A percentile compares a stretch with the other conserved stretches of the same genome.
Evolutionary conservation across 2,329 filamentous ascomycete genomes (phyloP).

Genomic region (Talaromyces sp.): DNA sequence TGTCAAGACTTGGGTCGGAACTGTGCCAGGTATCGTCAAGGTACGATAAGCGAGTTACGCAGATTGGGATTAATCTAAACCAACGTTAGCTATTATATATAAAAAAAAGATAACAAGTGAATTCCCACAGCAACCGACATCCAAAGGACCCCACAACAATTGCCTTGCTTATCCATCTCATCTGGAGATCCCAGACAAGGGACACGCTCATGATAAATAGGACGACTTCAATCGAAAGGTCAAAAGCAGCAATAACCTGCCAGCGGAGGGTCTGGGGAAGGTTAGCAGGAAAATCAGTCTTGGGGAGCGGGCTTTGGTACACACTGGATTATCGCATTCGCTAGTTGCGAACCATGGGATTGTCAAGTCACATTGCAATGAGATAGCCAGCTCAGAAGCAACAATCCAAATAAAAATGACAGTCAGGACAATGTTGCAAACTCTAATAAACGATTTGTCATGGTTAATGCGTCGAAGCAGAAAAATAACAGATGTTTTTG

Average conservation of each 20-base stretch:
- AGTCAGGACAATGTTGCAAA: not conserved
- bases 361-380: not conserved
- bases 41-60: not conserved
- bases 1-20: conserved; percentile 26
- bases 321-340: not conserved
- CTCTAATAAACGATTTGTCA: not conserved
- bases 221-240: conserved; percentile 31
- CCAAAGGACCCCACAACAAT: conserved; percentile 35
- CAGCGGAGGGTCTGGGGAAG: conserved; percentile 20
- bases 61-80: not conserved
- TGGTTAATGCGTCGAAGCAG: conserved; percentile 23
- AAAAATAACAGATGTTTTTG: conserved; percentile 25
- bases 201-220: conserved; percentile 28
- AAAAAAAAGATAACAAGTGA: conserved; percentile 14
- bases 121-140: conserved; percentile 30
- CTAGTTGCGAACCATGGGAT: not conserved
- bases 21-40: conserved; percentile 10
- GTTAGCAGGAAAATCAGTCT: not conserved
- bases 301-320: not conserved
- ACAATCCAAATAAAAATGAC: not conserved
- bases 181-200: conserved; percentile 35
- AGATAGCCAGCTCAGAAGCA: not conserved
- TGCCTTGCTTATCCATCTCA: conserved; percentile 27
- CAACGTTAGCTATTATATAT: conserved; percentile 1
- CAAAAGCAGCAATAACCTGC: conserved; percentile 36